Evolutionary conservation across 371 early-diverging fungal species (phyloP).

Genomic region (Syncephalis plumigaleata): DNA sequence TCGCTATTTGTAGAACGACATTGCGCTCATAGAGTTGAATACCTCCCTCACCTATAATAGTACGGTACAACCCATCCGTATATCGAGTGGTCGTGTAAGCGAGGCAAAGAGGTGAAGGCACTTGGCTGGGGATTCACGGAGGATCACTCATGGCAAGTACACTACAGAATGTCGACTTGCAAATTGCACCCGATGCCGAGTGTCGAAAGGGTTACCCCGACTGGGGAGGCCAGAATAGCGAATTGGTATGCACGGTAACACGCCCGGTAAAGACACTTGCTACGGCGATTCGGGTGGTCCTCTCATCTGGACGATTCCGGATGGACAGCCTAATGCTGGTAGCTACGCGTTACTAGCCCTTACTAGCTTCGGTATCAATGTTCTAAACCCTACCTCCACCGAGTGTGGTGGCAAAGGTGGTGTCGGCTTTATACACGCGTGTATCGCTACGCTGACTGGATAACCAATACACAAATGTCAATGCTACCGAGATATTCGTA

Average conservation of each 20-base stretch:
- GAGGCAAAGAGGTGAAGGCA: background rate
- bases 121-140: background rate
- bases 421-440: background rate
- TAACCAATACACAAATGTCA: too few relatives aligned
- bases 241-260: background rate
- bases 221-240: background rate
- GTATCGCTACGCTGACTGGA: too few relatives aligned
- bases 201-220: background rate
- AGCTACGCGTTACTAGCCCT: background rate
- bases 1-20: conserved; percentile 1
- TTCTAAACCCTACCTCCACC: background rate
- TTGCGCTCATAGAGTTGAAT: background rate
- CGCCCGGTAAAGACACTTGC: conserved; percentile 1
- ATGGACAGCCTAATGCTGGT: background rate
- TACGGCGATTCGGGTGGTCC: conserved; percentile 1
- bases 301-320: background rate
- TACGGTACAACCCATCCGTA: background rate
- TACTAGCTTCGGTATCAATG: background rate
- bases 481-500: too few relatives aligned
- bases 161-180: background rate
- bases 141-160: background rate
- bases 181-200: background rate
- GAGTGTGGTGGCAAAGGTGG: background rate
- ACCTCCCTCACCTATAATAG: background rate
- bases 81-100: background rate